Percentiles rank a stretch among this genome's conserved stretches.
phyloP scores from a whole-genome alignment of 1,284 basidiomycete species.

The Ustilago lituana region DNA sequence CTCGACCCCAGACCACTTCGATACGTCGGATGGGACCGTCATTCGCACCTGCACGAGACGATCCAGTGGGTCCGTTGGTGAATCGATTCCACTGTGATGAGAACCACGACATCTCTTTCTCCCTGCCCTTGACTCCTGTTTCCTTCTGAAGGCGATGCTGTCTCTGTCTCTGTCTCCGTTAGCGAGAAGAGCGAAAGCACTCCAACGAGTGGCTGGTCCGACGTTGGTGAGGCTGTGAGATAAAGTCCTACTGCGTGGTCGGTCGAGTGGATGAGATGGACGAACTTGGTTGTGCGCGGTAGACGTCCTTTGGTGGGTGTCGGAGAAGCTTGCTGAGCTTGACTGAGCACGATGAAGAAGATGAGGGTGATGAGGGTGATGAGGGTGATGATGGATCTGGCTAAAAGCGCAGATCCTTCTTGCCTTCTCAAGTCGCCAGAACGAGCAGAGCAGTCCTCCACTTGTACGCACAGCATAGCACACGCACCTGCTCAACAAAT shows the following conservation, averaged over 20 bases:
- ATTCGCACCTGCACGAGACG: conserved; percentile 9
- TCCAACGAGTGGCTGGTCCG: too few relatives aligned
- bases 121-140: background rate
- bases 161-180: too few relatives aligned
- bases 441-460: background rate
- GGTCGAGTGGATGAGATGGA: too few relatives aligned
- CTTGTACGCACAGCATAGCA: conserved; percentile 7
- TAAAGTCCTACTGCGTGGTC: too few relatives aligned
- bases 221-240: too few relatives aligned
- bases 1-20: conserved; percentile 59
- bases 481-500: background rate
- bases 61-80: conserved; percentile 14
- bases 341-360: background rate
- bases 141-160: too few relatives aligned
- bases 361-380: conserved; percentile 1
- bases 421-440: conserved; percentile 10
- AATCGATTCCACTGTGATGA: conserved; percentile 64
- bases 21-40: conserved; percentile 43
- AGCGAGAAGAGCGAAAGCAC: too few relatives aligned
- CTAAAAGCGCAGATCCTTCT: too few relatives aligned
- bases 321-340: too few relatives aligned
- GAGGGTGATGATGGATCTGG: background rate
- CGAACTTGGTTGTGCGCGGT: too few relatives aligned
- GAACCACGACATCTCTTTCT: conserved; percentile 64
- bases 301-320: too few relatives aligned